Base-by-base conservation (phyloP, 73 alveolate genomes). In the Loxodes magnus region DNA sequence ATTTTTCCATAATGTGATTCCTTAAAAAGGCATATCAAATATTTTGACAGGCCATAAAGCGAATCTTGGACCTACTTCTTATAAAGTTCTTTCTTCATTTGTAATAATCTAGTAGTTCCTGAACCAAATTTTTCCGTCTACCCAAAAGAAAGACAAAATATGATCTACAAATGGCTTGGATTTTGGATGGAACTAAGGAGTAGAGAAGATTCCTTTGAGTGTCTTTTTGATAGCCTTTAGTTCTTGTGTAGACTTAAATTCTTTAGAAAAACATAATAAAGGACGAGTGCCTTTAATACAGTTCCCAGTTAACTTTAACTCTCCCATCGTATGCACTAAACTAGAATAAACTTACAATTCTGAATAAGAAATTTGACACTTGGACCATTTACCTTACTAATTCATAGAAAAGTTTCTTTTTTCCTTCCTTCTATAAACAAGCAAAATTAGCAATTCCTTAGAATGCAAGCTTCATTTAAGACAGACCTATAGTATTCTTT, bases 31-130 rank as follows among this genome's bases (percentile, higher is more conserved):
- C 15, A 93, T 96, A 19, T 82, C 90, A 35, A 93, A 68, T 17
- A 88, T 74, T 37, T 87, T 77, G 50, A 93, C 75, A 26, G 96
- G 94, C 27, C 73, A 65, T 43, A 93, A 46, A 43, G 84, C 62
- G 67, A 93, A 83, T 60, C 99, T 77, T 14, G 99, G 99, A 6
- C 99, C 99, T 22, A 93, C 82, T 71, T 93, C 99, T 12, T 82
- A 72, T 24, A 93, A 67, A 51, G 71, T 77, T 35, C 82, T 55
- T 60, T 93, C 80, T 5, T 66, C 51, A 50, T 81, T 79, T 64
- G 81, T 77, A 30, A 80, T 64, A 20, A 93, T 68, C 76, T 93
- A 81, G 67, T 81, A 93, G 65, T 81, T 79, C 68, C 99, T 82
- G 58, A 93, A 73, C 91, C 93, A 93, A 19, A 93, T 71, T 48